Evolutionary conservation across 306 rosid genomes (phyloP), one percentile per base, ranked within the genome.

Genomic region (Aeschynomene evenia): DNA sequence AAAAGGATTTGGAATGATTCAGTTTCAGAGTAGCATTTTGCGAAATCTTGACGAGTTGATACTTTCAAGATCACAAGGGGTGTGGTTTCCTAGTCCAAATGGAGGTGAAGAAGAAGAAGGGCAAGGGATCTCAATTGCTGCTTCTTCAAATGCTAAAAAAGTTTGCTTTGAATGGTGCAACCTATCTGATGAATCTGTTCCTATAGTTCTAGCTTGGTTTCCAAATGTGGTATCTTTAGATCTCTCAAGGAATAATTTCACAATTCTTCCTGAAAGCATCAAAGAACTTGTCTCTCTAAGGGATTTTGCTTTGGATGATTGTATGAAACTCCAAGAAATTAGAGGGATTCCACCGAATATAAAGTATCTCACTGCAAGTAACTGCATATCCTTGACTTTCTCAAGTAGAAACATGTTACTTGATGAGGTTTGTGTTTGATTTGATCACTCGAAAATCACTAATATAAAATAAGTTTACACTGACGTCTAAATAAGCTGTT

Each of bases 301-400:
- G n/a, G 0, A 2, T 0, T 37, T 52, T 13, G 0, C 1, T 9
- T 0, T 68, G 7, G 0, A 3, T 52, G 12, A 0, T 2, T 68
- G 73, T 16, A 53, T 9, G 36, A 4, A 20, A 8, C 51, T 68
- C 0, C 9, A 6, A 20, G 63, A 68, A 19, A 53, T 52, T 53
- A 6, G 9, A 51, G 73, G 31, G n/a, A 11, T 68, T 52, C 73
- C 73, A 7, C 63, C 73, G 39, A 19, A 34, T n/a, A 13, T 36
- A 7, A 0, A n/a, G 6, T 8, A 2, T 0, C 16, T 6, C 1
- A 0, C 1, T 46, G 52, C 21, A 46, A 1, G 0, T 1, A 10
- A 16, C 9, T n/a, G 20, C 20, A 46, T 14, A 40, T 40, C 52
- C 21, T 46, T 46, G 52, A 46, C 4, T 46, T 46, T 6, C 2